Evolutionary conservation across 176 grass and related monocot species (phyloP), one percentile per base, ranked within the genome.

Genomic region (Oryza brachyantha): DNA sequence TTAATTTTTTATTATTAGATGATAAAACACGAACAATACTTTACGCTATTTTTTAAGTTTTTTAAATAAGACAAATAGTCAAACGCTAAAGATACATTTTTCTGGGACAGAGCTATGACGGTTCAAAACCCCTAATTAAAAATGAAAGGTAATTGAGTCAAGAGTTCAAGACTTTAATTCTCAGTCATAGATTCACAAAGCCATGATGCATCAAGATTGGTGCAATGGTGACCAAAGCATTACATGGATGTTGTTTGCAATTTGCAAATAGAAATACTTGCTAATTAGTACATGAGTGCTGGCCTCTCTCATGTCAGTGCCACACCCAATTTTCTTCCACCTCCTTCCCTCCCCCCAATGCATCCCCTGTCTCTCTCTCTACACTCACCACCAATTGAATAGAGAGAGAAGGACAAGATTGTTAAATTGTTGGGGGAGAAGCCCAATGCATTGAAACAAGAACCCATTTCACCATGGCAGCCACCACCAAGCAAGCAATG

Each of bases 301-400:
- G n/a, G n/a, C n/a, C n/a, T n/a, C n/a, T n/a, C n/a, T n/a, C n/a
- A n/a, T n/a, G 78, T 92, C 83, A 83, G 74, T 83, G 82, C 79
- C 68, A 5, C 52, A 32, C 22, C 75, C 50, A 60, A 66, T 73
- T 42, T 59, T 77, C 17, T 64, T 64, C 43, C 39, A 22, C 26
- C 21, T 83, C 36, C 26, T 87, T 78, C 69, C 37, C 67, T 61
- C 85, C n/a, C 35, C 90, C 84, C 84, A 37, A 87, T 88, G 83
- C 75, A 29, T 27, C 1, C 39, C 1, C 8, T 7, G 5, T 5
- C 29, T 48, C 66, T 32, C 81, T 74, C 45, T 32, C 61, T 65
- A 43, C 79, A 19, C 70, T 28, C 61, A 85, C 8, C 24, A 50
- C 61, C 3, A 50, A 24, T 17, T 29, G 59, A 25, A 27, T 28